phyloP scores from a whole-genome alignment of 148 eudicot genomes.

The Gaultheria prostrata region DNA sequence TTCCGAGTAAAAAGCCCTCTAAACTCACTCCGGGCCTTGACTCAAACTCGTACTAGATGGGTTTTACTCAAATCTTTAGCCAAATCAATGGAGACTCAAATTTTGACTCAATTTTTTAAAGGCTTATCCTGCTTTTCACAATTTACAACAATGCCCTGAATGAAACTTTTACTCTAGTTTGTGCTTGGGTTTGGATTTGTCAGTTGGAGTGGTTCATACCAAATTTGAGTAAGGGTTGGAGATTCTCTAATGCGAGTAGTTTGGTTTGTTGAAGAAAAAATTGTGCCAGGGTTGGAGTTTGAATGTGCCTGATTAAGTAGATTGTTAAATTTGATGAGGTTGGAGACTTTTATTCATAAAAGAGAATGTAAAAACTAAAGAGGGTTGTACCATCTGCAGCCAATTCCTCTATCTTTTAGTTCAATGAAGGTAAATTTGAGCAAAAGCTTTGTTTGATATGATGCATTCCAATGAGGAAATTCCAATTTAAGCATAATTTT shows the following conservation, averaged over 20 bases:
- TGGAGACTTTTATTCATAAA: neutral
- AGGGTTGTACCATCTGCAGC: neutral
- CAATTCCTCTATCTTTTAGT: neutral
- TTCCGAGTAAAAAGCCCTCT: too few species aligned
- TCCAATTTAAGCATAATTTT: neutral
- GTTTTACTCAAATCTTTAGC: too few species aligned
- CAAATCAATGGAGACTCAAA: too few species aligned
- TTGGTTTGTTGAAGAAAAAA: neutral
- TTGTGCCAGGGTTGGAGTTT: neutral
- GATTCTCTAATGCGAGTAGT: neutral
- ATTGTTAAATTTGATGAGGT: neutral
- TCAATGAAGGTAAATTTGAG: neutral
- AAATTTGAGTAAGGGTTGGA: too few species aligned
- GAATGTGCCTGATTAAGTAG: neutral
- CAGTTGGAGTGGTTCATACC: too few species aligned
- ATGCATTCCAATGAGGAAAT: neutral
- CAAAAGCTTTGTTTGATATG: neutral
- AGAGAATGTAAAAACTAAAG: neutral
- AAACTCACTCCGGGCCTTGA: too few species aligned
- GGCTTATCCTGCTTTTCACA: too few species aligned
- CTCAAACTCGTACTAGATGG: too few species aligned
- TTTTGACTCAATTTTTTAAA: too few species aligned
- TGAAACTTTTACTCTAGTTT: too few species aligned
- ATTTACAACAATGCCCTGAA: too few species aligned
- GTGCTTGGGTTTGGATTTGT: too few species aligned